phyloP scores from a whole-genome alignment of 2,329 filamentous ascomycete species.

The Myriangium duriaei region DNA sequence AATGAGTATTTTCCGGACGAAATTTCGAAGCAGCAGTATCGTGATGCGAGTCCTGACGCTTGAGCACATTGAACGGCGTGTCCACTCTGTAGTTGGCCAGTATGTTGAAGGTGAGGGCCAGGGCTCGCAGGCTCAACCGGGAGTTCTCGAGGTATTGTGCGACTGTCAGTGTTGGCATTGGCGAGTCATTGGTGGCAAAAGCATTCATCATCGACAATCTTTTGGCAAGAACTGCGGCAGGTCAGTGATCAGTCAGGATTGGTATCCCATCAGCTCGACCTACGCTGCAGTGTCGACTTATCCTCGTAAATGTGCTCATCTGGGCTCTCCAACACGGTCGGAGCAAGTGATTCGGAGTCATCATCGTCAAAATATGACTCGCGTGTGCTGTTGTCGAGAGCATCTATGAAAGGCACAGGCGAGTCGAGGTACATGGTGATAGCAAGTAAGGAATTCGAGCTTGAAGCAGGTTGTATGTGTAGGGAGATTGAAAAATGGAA shows the following conservation, averaged over 20 bases:
- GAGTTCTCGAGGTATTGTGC: slow-evolving; percentile 17
- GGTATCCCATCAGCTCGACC: slow-evolving; percentile 6
- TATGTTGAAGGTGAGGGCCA: slow-evolving; percentile 21
- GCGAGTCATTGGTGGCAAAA: slow-evolving; percentile 11
- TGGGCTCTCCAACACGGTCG: slow-evolving; percentile 11
- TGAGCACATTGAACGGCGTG: slow-evolving; percentile 1
- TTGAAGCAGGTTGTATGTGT: too few species aligned
- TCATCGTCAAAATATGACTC: background rate
- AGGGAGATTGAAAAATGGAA: too few species aligned
- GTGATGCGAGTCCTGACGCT: slow-evolving; percentile 10
- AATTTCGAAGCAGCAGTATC: slow-evolving; percentile 7
- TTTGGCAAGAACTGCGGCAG: slow-evolving; percentile 2
- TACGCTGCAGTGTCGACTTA: slow-evolving; percentile 2
- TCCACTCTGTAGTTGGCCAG: slow-evolving; percentile 14
- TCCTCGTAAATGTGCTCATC: slow-evolving; percentile 14
- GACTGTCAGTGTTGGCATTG: slow-evolving; percentile 12
- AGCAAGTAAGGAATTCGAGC: too few species aligned
- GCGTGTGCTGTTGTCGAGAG: background rate
- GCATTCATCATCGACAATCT: slow-evolving; percentile 6
- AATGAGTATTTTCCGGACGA: background rate
- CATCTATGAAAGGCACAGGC: background rate
- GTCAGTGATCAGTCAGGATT: background rate
- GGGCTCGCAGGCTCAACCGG: slow-evolving; percentile 17
- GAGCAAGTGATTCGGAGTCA: background rate
- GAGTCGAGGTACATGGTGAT: background rate